Evolutionary conservation across 371 early-diverging fungal species (phyloP), one percentile per base, ranked within the genome.

Genomic region (Mortierella sp.): DNA sequence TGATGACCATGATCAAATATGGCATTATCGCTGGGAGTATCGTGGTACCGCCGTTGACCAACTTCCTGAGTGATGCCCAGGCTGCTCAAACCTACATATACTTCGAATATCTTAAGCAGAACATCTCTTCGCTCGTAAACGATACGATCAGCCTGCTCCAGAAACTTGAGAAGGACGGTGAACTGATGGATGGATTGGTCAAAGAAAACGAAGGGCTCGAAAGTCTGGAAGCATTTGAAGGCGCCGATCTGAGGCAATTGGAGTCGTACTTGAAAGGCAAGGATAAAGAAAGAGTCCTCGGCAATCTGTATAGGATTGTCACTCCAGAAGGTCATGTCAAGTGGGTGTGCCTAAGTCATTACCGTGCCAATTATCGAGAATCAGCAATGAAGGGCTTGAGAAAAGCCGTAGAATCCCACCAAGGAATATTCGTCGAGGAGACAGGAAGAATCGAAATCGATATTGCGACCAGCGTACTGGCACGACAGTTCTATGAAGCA

Each of bases 1-100:
- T 65, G 19, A 51, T 65, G 24, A 26, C 57, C 30, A 56, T 57
- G 58, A 16, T 64, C 58, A 64, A 57, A 38, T 45, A 30, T 31
- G 58, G 65, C 14, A 26, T 31, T 13, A 41, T 34, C 19, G 54
- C 53, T n/a, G 66, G 54, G 0, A 58, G 65, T 4, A 6, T 58
- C 2, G 54, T 53, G 3, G 54, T 65, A 1, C 58, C 58, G 23
- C 45, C 66, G 50, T 12, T 19, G 28, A 16, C 43, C 28, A 24
- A 4, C 24, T 13, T 47, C 8, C 8, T 26, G 8, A 16, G 23
- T 7, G 23, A 4, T 4, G 8, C 23, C 34, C 8, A 26, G 4
- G 4, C 6, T 23, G 8, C 21, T 5, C 19, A 47, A 13, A 4
- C 13, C 5, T 3, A 3, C 16, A 4, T 23, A 18, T 12, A 38